Evolutionary conservation across 441 rosid species (phyloP), one percentile per base, ranked within the genome.

Genomic region (Hura crepitans): DNA sequence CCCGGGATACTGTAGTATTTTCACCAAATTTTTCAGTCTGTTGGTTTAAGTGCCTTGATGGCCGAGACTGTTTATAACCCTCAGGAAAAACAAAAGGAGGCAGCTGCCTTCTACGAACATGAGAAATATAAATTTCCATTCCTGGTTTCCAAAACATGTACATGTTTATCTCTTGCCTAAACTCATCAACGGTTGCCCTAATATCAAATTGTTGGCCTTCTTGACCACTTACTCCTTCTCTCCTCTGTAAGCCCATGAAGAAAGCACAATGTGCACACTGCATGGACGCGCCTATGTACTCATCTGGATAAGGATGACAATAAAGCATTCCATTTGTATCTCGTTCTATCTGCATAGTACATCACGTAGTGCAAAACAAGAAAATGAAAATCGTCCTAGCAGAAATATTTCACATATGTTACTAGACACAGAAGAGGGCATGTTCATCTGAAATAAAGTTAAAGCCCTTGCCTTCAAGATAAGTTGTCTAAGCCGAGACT

Each of bases 121-220:
- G 94, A 65, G 88, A 85, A 71, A 89, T 86, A 76, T 62, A 71
- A 47, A 89, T 76, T 37, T 85, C 90, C 94, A 89, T 89, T 68
- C 94, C 89, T 25, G 83, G 89, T 72, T 87, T 83, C 91, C 94
- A 85, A 73, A 79, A 85, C 82, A 78, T 18, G 55, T 87, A 89
- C 87, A 81, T 81, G 70, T 66, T 75, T 72, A 89, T 62, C 6
- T 79, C 81, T 65, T 68, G 83, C 78, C 82, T 84, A 68, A 86
- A 89, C 55, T 85, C 84, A 59, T 89, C 88, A 49, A 89, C 90
- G 0, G 91, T 81, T 22, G 85, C 86, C 39, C 94, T 81, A 66
- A 89, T 87, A 70, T 89, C 94, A 77, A 89, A 89, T 75, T 87
- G 88, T 72, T 85, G 91, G 46, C 90, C 86, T 70, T 89, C 89